A percentile compares a stretch with the other conserved stretches of the same genome.
Conservation (phyloP, 768 basidiomycete species). For the Gloeopeniophorella convolvens region DNA sequence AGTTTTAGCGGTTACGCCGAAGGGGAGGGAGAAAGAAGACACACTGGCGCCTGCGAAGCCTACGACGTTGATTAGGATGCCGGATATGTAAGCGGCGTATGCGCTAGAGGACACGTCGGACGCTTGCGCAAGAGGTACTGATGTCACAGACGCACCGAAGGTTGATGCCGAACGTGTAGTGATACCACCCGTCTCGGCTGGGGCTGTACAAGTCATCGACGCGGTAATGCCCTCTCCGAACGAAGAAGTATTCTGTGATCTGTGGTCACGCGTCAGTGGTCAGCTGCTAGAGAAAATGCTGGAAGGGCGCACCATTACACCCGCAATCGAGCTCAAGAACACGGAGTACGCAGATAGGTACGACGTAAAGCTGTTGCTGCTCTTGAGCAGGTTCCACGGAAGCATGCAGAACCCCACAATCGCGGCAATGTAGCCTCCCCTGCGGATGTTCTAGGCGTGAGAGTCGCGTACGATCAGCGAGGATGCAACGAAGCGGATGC, state of each 20-base stretch:
- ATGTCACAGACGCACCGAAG: conserved; percentile 38
- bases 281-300: not conserved
- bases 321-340: conserved; percentile 74
- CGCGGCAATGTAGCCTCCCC: conserved; percentile 80
- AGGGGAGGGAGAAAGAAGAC: conserved; percentile 22
- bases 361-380: conserved; percentile 68
- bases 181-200: conserved; percentile 59
- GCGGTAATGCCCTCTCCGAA: conserved; percentile 64
- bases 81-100: conserved; percentile 60
- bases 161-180: conserved; percentile 69
- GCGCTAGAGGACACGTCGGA: conserved; percentile 33
- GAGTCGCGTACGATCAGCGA: not conserved
- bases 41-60: conserved; percentile 72
- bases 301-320: conserved; percentile 55
- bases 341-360: conserved; percentile 81
- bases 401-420: conserved; percentile 69
- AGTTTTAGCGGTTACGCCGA: not conserved
- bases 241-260: conserved; percentile 76
- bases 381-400: conserved; percentile 71
- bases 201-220: conserved; percentile 64
- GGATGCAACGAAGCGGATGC: too few species aligned
- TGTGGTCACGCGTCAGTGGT: conserved; percentile 22
- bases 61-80: conserved; percentile 77
- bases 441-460: conserved; percentile 59
- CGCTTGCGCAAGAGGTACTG: not conserved